A percentile compares a stretch with the other conserved stretches of the same genome.
These are phyloP conservation scores for Diplodia intermedia DNA, from an alignment of 2,329 filamentous ascomycete species.

Conservation along the genomic window DNA sequence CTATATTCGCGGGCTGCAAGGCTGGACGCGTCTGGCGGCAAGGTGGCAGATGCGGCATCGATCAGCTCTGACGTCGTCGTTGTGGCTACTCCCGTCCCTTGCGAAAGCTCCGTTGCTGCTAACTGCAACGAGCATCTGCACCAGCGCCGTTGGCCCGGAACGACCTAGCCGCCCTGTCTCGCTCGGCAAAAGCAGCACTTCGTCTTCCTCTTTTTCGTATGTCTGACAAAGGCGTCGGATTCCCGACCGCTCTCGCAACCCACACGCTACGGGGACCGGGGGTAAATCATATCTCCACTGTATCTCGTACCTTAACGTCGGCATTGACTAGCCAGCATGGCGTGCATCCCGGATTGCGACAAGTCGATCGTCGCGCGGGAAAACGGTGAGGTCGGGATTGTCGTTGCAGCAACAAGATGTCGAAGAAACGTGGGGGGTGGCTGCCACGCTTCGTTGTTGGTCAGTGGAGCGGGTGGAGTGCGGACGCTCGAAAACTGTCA, in stretches of 20 bases:
- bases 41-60: too few species aligned
- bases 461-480: slow-evolving; percentile 14
- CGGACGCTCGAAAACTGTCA: slow-evolving; percentile 2
- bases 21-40: too few species aligned
- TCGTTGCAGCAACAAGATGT: neutral
- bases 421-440: neutral
- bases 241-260: neutral
- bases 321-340: neutral
- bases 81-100: neutral
- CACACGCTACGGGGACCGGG: neutral
- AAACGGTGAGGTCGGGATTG: slow-evolving; percentile 5
- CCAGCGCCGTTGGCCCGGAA: neutral
- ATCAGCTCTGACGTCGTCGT: slow-evolving; percentile 22
- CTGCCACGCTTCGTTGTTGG: neutral
- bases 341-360: neutral
- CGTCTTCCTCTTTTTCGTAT: neutral
- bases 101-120: neutral
- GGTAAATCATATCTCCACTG: slow-evolving; percentile 3
- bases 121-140: neutral
- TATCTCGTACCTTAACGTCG: slow-evolving; percentile 9
- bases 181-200: too few species aligned
- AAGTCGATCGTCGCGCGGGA: neutral
- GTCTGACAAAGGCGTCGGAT: neutral
- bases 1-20: slow-evolving; percentile 14
- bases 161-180: neutral